phyloP scores from a whole-genome alignment of 2,329 filamentous ascomycete genomes.

The Calonectria pteridis region DNA sequence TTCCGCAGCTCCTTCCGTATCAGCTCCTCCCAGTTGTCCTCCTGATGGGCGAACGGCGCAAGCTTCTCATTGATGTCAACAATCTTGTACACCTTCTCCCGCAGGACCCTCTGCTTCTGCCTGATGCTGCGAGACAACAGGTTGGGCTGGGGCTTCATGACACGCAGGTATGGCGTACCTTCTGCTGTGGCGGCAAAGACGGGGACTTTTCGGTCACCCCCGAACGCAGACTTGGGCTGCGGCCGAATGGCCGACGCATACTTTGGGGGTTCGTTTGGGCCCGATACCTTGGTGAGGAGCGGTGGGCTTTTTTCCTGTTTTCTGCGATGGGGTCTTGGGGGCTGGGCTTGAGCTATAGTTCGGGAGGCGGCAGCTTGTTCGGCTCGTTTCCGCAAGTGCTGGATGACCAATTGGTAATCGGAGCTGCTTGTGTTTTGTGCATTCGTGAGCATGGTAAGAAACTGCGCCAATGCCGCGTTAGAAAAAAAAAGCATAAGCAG shows the following conservation, averaged over 20 bases:
- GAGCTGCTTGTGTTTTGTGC: conserved; percentile 52
- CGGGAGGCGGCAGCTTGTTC: conserved; percentile 38
- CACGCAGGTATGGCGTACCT: conserved; percentile 73
- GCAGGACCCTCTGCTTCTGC: conserved; percentile 61
- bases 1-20: conserved; percentile 46
- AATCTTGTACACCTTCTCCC: conserved; percentile 54
- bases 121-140: conserved; percentile 70
- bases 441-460: conserved; percentile 56
- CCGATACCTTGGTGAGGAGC: conserved; percentile 50
- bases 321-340: conserved; percentile 26
- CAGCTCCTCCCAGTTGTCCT: conserved; percentile 64
- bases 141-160: conserved; percentile 73
- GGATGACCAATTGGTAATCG: conserved; percentile 57
- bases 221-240: conserved; percentile 61
- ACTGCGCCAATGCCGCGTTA: conserved; percentile 43
- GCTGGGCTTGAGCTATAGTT: conserved; percentile 28
- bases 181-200: conserved; percentile 64
- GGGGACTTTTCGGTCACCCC: conserved; percentile 62
- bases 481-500: neutral
- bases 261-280: conserved; percentile 53
- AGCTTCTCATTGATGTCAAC: conserved; percentile 55
- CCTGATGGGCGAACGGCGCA: conserved; percentile 47
- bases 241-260: conserved; percentile 64
- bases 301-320: conserved; percentile 30
- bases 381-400: conserved; percentile 53